Evolutionary conservation across 345 rosid genomes (phyloP).

Genomic region (Citrus inodora): DNA sequence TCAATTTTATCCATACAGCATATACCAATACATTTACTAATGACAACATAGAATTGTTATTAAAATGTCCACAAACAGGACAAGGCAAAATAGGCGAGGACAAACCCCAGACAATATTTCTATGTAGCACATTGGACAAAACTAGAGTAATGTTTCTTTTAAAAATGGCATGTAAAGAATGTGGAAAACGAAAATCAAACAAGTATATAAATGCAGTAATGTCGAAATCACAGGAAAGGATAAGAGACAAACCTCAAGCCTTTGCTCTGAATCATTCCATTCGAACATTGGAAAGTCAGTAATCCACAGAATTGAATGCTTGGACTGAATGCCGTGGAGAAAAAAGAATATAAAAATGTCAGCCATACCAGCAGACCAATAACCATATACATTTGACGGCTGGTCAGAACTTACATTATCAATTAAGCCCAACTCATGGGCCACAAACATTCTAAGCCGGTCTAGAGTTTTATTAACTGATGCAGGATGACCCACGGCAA

Average conservation of each 20-base stretch:
- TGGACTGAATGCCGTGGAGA: constrained; percentile 49
- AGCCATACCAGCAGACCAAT: background rate
- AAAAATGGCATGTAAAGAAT: background rate
- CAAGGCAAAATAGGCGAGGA: background rate
- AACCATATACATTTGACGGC: constrained; percentile 11
- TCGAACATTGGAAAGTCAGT: constrained; percentile 98
- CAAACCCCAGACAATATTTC: background rate
- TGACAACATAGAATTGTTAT: background rate
- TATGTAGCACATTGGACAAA: background rate
- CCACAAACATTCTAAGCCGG: constrained; percentile 65
- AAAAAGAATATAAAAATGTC: constrained; percentile 4
- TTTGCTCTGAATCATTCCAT: constrained; percentile 84
- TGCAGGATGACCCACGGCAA: constrained; percentile 74
- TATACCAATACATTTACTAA: background rate
- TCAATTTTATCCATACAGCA: background rate
- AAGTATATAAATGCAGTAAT: background rate
- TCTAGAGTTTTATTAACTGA: constrained; percentile 80
- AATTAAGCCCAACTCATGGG: constrained; percentile 69
- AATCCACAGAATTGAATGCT: constrained; percentile 88
- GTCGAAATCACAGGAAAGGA: background rate
- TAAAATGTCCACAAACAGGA: background rate
- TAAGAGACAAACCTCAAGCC: constrained; percentile 72
- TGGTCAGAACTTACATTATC: constrained; percentile 56
- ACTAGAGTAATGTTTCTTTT: background rate
- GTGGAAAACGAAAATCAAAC: background rate